phyloP scores from a whole-genome alignment of 164 flowering plant species.

The Magnolia officinalis region DNA sequence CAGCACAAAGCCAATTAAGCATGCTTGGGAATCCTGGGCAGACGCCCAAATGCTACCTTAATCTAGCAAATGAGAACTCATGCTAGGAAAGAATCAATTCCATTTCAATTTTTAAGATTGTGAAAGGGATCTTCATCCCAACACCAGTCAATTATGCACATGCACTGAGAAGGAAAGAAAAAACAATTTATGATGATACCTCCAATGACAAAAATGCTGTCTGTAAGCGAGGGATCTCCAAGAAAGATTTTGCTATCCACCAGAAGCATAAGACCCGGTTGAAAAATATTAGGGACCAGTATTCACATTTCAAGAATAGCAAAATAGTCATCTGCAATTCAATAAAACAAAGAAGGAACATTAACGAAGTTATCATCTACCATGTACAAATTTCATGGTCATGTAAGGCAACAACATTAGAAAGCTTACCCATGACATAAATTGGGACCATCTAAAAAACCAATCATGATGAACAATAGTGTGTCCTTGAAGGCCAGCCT shows the following conservation, averaged over 20 bases:
- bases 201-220: slow-evolving; percentile 33
- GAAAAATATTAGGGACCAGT: slow-evolving; percentile 37
- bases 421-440: slow-evolving; percentile 65
- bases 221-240: slow-evolving; percentile 45
- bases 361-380: slow-evolving; percentile 1
- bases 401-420: slow-evolving; percentile 2
- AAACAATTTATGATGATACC: slow-evolving; percentile 36
- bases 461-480: slow-evolving; percentile 40
- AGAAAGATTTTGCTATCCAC: slow-evolving; percentile 59
- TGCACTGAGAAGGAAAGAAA: neutral
- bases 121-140: neutral
- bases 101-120: neutral
- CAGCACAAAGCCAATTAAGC: neutral
- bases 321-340: slow-evolving; percentile 40
- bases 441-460: slow-evolving; percentile 53
- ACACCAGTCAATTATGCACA: neutral
- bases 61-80: neutral
- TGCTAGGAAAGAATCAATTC: neutral
- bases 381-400: neutral
- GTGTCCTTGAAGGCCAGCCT: slow-evolving; percentile 30
- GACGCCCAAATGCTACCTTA: neutral
- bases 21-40: neutral
- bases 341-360: neutral
- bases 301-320: slow-evolving; percentile 32
- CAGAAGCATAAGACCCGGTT: slow-evolving; percentile 52